Evolutionary conservation across 1,284 basidiomycete genomes (phyloP).

Genomic region (Mycocalia duriaeana): DNA sequence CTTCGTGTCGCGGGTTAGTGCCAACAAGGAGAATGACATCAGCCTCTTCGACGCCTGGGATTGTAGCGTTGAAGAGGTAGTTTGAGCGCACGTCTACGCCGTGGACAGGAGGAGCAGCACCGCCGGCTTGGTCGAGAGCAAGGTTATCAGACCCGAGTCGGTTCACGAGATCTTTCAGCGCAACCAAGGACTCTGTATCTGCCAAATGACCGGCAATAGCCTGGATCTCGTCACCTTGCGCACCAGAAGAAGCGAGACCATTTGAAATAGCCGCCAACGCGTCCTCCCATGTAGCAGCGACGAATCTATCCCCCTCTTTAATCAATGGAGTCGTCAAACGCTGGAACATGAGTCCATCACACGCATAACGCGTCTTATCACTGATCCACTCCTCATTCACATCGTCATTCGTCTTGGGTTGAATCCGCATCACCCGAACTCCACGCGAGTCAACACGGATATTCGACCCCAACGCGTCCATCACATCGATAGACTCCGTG

Average conservation of each 20-base stretch:
- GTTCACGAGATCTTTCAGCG: constrained; percentile 93
- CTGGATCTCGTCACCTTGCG: constrained; percentile 93
- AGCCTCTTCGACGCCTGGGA: constrained; percentile 87
- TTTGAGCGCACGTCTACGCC: constrained; percentile 92
- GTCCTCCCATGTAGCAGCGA: constrained; percentile 89
- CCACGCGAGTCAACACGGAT: constrained; percentile 96
- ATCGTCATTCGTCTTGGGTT: constrained; percentile 95
- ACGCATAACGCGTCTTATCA: constrained; percentile 97
- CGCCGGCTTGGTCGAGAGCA: constrained; percentile 72
- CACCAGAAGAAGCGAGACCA: constrained; percentile 78
- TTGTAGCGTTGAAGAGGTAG: constrained; percentile 96
- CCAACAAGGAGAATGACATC: constrained; percentile 94
- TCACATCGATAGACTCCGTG: constrained; percentile 96
- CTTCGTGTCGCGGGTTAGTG: constrained; percentile 97
- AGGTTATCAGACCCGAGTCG: constrained; percentile 95
- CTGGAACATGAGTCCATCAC: constrained; percentile 95
- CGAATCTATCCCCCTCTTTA: constrained; percentile 90
- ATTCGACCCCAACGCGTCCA: constrained; percentile 97
- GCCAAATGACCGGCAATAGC: constrained; percentile 90
- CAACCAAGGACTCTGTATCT: constrained; percentile 91
- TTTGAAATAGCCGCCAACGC: constrained; percentile 78
- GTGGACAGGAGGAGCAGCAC: constrained; percentile 64
- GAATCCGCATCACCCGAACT: constrained; percentile 94
- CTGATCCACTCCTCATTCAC: constrained; percentile 99
- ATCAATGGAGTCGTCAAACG: constrained; percentile 90